These are phyloP conservation scores for Puccinia polysora DNA, from an alignment of 1,284 basidiomycete species.

Conservation along the genomic window DNA sequence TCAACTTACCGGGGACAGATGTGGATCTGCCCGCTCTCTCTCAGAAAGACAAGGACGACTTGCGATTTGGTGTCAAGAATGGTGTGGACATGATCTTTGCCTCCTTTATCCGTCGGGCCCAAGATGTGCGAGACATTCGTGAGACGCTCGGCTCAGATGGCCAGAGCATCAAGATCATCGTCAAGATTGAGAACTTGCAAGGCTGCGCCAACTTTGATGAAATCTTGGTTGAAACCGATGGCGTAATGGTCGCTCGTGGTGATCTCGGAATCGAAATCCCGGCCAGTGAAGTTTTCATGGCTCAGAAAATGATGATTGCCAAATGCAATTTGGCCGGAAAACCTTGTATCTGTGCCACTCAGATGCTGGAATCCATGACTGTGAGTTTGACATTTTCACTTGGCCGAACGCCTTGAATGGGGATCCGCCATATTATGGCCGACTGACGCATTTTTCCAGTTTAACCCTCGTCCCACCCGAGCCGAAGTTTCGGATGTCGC, in stretches of 20 bases:
- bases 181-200: conserved; percentile 98
- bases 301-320: conserved; percentile 99
- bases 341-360: conserved; percentile 97
- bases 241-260: conserved; percentile 98
- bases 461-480: conserved; percentile 93
- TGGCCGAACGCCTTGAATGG: not conserved
- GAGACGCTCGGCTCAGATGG: conserved; percentile 84
- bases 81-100: conserved; percentile 98
- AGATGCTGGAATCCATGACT: conserved; percentile 99
- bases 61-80: conserved; percentile 93
- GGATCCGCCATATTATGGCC: too few species aligned
- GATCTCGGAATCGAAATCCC: conserved; percentile 98
- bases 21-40: conserved; percentile 97
- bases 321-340: conserved; percentile 96
- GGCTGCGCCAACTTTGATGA: conserved; percentile 97
- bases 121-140: conserved; percentile 88
- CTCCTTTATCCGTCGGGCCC: conserved; percentile 87
- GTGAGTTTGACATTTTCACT: conserved; percentile 56
- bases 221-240: conserved; percentile 84
- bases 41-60: conserved; percentile 94
- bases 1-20: conserved; percentile 96
- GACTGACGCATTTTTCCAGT: conserved; percentile 52
- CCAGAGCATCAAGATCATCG: conserved; percentile 90
- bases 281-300: conserved; percentile 92
- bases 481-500: conserved; percentile 96